Conservation (phyloP, 2,329 filamentous ascomycete genomes). For the Diaporthe humulicola region DNA sequence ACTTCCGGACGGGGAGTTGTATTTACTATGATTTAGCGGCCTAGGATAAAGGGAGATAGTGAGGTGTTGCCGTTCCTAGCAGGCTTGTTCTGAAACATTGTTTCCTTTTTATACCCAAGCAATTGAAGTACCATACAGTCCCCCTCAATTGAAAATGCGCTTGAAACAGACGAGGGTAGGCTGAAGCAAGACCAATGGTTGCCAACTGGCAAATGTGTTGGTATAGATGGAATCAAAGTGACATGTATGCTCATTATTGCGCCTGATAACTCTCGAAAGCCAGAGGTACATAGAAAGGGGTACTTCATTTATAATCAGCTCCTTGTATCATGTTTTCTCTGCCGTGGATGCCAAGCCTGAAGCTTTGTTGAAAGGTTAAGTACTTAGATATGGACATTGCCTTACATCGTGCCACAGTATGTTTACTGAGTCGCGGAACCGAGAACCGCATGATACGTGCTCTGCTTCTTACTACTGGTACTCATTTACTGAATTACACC, state of each 20-base stretch:
- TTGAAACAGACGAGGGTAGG: not conserved
- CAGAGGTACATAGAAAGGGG: not conserved
- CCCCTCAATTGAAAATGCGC: not conserved
- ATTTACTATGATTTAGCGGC: constrained; percentile 84
- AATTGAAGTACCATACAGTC: not conserved
- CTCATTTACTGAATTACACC: not conserved
- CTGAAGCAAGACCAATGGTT: no score
- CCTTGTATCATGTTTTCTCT: not conserved
- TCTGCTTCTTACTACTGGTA: not conserved
- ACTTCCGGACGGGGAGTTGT: constrained; percentile 86
- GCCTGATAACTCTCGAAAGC: not conserved
- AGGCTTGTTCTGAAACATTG: not conserved
- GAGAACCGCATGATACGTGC: not conserved
- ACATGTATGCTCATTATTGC: not conserved
- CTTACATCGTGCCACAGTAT: not conserved
- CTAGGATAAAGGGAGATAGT: constrained; percentile 41
- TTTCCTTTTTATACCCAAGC: constrained; percentile 5
- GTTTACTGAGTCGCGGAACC: not conserved
- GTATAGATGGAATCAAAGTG: no score
- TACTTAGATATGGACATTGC: not conserved
- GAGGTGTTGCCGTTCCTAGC: not conserved
- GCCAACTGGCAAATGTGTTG: not conserved
- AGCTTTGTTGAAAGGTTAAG: not conserved
- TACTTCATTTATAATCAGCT: not conserved
- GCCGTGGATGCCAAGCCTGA: not conserved